Conservation (phyloP, 2,329 filamentous ascomycete species). For the Talaromyces sp. region DNA sequence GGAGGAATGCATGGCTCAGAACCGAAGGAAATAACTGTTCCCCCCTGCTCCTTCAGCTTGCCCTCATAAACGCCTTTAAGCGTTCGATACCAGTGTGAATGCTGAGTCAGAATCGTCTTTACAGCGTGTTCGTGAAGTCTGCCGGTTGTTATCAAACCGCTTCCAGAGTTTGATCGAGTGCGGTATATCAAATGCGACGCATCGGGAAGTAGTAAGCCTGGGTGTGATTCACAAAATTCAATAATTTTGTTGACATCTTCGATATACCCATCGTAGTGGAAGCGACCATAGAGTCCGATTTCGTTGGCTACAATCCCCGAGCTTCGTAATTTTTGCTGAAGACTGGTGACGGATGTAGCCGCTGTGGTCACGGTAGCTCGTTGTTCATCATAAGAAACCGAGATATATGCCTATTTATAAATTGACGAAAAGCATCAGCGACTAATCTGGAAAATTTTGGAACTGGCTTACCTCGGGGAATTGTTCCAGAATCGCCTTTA, state of each 20-base stretch:
- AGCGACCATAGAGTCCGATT: constrained; percentile 27
- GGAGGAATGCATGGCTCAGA: constrained; percentile 33
- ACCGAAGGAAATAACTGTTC: constrained; percentile 30
- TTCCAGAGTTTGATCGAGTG: constrained; percentile 18
- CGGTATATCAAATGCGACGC: constrained; percentile 22
- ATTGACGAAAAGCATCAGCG: background rate
- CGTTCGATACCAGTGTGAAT: constrained; percentile 30
- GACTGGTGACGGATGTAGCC: constrained; percentile 7
- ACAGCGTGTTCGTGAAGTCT: constrained; percentile 27
- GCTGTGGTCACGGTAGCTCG: constrained; percentile 32
- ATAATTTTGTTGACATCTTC: constrained; percentile 17
- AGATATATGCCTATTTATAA: constrained; percentile 28
- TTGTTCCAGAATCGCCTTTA: constrained; percentile 16
- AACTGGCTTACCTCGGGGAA: constrained; percentile 15
- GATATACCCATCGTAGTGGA: constrained; percentile 22
- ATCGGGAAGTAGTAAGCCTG: constrained; percentile 29
- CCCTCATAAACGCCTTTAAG: constrained; percentile 18
- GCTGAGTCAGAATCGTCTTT: constrained; percentile 29
- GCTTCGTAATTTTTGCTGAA: constrained; percentile 20
- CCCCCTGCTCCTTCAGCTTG: constrained; percentile 6
- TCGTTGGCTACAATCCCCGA: constrained; percentile 23
- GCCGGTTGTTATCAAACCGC: constrained; percentile 15
- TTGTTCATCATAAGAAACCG: constrained; percentile 33
- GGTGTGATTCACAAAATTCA: constrained; percentile 21
- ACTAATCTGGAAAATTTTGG: too few species aligned